phyloP scores from a whole-genome alignment of 495 filamentous ascomycete species.

The Neurospora tetraspora region DNA sequence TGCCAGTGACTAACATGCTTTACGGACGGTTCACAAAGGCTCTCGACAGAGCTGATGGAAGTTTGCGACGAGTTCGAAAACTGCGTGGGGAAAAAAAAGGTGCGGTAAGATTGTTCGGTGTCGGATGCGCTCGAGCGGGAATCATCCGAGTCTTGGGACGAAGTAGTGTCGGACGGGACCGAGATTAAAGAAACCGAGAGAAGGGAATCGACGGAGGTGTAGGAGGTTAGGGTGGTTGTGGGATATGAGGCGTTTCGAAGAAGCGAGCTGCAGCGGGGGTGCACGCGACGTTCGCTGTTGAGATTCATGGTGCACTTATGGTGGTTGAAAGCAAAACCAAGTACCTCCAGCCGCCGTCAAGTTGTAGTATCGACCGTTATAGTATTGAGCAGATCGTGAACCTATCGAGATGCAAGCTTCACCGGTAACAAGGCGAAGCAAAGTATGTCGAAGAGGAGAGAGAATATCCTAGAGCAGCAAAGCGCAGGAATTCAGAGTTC shows the following conservation, averaged over 20 bases:
- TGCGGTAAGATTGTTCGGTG: constrained; percentile 19
- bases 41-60: constrained; percentile 21
- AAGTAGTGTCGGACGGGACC: constrained; percentile 62
- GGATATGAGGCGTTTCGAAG: constrained; percentile 37
- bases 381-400: constrained; percentile 28
- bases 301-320: constrained; percentile 42
- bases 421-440: constrained; percentile 20
- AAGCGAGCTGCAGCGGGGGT: constrained; percentile 6
- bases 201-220: constrained; percentile 40
- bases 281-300: constrained; percentile 20
- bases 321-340: constrained; percentile 22
- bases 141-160: constrained; percentile 43
- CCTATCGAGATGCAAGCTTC: constrained; percentile 31
- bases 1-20: constrained; percentile 22
- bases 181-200: constrained; percentile 49
- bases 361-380: constrained; percentile 41
- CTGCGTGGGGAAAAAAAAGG: constrained; percentile 17
- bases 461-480: constrained; percentile 33
- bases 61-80: constrained; percentile 17
- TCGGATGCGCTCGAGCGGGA: constrained; percentile 26
- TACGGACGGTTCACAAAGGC: constrained; percentile 15
- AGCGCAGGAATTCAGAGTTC: constrained; percentile 32
- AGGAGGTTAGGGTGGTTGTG: constrained; percentile 62
- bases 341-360: constrained; percentile 45
- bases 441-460: constrained; percentile 31